phyloP scores from a whole-genome alignment of 148 eudicot species.

The Heliosperma pusillum region DNA sequence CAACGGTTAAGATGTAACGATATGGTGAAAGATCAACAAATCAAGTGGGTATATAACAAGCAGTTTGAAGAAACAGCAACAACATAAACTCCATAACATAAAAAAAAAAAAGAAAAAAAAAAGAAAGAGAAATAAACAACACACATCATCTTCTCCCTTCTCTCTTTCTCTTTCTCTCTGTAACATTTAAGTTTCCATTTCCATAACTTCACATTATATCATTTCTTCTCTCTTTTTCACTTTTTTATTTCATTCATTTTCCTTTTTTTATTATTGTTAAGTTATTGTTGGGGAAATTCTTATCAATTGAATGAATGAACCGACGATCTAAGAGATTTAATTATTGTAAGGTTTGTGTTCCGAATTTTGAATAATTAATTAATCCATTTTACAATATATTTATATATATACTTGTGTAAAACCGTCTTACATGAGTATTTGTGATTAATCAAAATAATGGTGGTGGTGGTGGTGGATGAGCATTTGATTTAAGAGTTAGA shows the following conservation, averaged over 20 bases:
- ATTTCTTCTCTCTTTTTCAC: slow-evolving; percentile 6
- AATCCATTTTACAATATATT: no score
- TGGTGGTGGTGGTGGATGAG: not conserved
- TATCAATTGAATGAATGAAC: not conserved
- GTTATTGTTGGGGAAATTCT: slow-evolving; percentile 5
- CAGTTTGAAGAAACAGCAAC: slow-evolving; percentile 19
- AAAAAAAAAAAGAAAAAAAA: not conserved
- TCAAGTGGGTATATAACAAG: slow-evolving; percentile 51
- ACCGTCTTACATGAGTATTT: no score
- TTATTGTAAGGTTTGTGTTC: slow-evolving; percentile 2
- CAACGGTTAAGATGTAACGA: slow-evolving; percentile 27
- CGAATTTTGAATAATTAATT: not conserved
- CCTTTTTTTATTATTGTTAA: not conserved
- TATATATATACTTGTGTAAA: no score
- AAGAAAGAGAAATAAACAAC: slow-evolving; percentile 23
- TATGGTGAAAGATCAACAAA: slow-evolving; percentile 15
- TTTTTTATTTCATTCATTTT: not conserved
- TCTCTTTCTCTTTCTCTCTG: slow-evolving; percentile 4
- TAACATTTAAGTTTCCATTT: not conserved
- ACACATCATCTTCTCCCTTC: slow-evolving; percentile 26
- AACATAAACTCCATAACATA: not conserved
- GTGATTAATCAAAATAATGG: not conserved
- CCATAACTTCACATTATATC: not conserved
- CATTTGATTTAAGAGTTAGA: not conserved
- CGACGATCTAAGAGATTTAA: slow-evolving; percentile 8